phyloP scores from a whole-genome alignment of 148 eudicot genomes.

The Camellia japonica region DNA sequence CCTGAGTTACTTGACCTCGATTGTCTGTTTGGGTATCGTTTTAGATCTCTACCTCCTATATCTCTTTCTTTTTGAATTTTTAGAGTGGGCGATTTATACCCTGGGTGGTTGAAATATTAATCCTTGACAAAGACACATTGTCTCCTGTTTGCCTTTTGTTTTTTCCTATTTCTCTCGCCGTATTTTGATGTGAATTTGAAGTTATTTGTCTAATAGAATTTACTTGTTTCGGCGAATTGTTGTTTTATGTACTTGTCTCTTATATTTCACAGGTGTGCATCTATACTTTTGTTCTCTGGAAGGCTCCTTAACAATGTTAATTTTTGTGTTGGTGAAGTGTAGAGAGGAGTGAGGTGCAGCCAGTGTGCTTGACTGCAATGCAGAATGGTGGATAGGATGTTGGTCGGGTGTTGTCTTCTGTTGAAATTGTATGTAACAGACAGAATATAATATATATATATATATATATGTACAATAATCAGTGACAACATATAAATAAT shows the following conservation, averaged over 20 bases:
- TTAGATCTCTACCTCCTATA: background rate
- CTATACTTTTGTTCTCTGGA: slow-evolving; percentile 32
- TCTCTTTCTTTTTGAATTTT: background rate
- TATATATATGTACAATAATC: slow-evolving; percentile 13
- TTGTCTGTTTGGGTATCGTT: background rate
- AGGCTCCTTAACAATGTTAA: slow-evolving; percentile 15
- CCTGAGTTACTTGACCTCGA: no score
- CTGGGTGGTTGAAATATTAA: no score
- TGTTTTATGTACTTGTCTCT: background rate
- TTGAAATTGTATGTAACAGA: slow-evolving; percentile 37
- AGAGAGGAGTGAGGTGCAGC: slow-evolving; percentile 23
- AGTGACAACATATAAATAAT: slow-evolving; percentile 31
- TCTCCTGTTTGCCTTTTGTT: no score
- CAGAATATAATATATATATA: background rate
- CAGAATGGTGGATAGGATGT: slow-evolving; percentile 24
- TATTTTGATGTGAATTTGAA: background rate
- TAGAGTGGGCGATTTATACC: no score
- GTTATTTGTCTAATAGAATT: background rate
- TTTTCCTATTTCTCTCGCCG: no score
- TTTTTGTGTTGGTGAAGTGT: slow-evolving; percentile 20
- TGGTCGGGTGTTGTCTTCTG: slow-evolving; percentile 19
- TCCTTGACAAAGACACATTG: no score
- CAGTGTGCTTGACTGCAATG: slow-evolving; percentile 8
- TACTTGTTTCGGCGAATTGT: background rate
- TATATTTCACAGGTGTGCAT: slow-evolving; percentile 29